Conservation (phyloP, 2,329 filamentous ascomycete species). For the Fusarium vanettenii region DNA sequence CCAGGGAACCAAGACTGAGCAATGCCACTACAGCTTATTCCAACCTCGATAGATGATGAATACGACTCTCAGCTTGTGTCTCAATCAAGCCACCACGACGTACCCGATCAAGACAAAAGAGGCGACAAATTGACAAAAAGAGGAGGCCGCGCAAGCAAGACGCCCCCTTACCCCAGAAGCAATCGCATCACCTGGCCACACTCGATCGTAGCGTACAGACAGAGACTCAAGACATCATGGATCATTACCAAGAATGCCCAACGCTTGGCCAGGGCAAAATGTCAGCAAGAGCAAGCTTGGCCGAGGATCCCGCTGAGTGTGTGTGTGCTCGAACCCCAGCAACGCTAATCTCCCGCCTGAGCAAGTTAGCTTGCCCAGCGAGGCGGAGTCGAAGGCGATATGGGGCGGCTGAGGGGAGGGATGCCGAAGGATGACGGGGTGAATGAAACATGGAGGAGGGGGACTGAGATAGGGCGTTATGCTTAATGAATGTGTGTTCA, state of each 20-base stretch:
- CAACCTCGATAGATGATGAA: background rate
- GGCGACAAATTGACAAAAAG: background rate
- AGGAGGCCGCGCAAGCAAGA: background rate
- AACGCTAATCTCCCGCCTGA: conserved; percentile 20
- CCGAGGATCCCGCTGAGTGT: background rate
- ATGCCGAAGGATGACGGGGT: conserved; percentile 5
- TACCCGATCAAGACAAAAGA: background rate
- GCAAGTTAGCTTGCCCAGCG: conserved; percentile 24
- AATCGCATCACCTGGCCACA: background rate
- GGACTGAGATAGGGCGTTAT: background rate
- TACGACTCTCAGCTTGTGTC: background rate
- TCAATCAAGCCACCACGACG: background rate
- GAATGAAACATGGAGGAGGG: conserved; percentile 14
- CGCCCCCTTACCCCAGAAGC: background rate
- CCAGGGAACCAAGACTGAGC: background rate
- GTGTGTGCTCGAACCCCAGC: background rate
- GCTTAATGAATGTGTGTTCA: background rate
- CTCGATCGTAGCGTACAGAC: background rate
- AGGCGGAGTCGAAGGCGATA: conserved; percentile 14
- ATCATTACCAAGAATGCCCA: conserved; percentile 1
- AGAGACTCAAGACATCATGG: background rate
- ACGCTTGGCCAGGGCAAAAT: background rate
- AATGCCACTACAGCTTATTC: background rate
- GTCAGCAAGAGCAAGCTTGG: background rate
- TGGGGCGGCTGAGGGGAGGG: background rate